These are phyloP conservation scores for Heliamphora pulchella DNA, from an alignment of 179 eudicot species.

Conservation along the genomic window DNA sequence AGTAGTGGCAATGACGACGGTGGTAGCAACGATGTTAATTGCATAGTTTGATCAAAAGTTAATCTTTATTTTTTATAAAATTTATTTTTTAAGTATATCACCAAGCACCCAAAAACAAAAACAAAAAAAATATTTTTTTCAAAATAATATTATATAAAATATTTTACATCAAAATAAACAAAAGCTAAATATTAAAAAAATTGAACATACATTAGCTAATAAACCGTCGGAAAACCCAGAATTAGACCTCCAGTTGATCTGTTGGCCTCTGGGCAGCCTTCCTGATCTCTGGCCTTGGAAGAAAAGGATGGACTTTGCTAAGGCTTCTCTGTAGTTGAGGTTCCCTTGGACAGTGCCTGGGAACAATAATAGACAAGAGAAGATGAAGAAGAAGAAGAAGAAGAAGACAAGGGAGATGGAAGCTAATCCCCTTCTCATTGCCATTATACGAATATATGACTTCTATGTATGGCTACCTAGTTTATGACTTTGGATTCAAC, in stretches of 20 bases:
- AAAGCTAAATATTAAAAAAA: background rate
- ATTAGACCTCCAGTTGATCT: conserved; percentile 48
- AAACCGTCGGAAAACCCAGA: conserved; percentile 69
- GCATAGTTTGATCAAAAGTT: too few species aligned
- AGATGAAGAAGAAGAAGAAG: conserved; percentile 9
- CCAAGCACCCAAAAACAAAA: too few species aligned
- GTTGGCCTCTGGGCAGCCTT: conserved; percentile 41
- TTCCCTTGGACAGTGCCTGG: conserved; percentile 22
- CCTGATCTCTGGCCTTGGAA: conserved; percentile 90
- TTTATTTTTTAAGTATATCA: too few species aligned
- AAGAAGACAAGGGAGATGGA: conserved; percentile 2
- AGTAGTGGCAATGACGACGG: too few species aligned
- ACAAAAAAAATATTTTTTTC: too few species aligned
- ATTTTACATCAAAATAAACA: background rate
- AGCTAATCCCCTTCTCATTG: conserved; percentile 14
- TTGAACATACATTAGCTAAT: conserved; percentile 47
- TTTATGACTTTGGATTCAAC: background rate
- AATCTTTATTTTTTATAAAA: too few species aligned
- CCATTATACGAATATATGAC: conserved; percentile 19
- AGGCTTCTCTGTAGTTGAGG: conserved; percentile 49
- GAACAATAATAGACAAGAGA: conserved; percentile 16
- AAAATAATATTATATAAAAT: too few species aligned
- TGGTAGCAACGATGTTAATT: too few species aligned
- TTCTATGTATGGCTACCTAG: background rate
- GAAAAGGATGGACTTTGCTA: conserved; percentile 72